phyloP scores from a whole-genome alignment of 768 basidiomycete species.

The Leccinum sublutescens region DNA sequence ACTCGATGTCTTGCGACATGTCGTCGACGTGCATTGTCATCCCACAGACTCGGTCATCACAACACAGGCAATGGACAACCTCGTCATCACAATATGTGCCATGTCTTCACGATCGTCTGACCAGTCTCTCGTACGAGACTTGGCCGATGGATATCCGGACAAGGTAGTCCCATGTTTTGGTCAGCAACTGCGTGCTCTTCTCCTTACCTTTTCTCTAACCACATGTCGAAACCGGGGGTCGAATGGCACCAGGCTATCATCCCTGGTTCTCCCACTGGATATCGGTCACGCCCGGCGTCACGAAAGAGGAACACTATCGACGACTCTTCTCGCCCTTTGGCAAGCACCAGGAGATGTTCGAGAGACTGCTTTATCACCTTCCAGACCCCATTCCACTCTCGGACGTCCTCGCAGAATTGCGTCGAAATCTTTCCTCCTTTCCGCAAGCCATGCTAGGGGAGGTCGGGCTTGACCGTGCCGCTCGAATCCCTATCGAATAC shows the following conservation, averaged over 20 bases:
- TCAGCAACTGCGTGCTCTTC: conserved; percentile 37
- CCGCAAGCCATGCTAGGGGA: conserved; percentile 87
- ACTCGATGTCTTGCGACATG: conserved; percentile 53
- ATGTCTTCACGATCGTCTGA: conserved; percentile 72
- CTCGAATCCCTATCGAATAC: conserved; percentile 66
- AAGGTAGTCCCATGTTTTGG: conserved; percentile 89
- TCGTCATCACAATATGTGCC: conserved; percentile 73
- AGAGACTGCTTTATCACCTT: conserved; percentile 57
- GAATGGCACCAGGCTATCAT: conserved; percentile 67
- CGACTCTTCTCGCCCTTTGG: conserved; percentile 54
- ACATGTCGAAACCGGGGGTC: conserved; percentile 1
- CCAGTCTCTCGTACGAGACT: conserved; percentile 65
- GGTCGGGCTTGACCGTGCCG: conserved; percentile 84
- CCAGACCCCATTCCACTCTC: conserved; percentile 69
- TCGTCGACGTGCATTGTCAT: conserved; percentile 91
- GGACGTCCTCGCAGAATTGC: conserved; percentile 59
- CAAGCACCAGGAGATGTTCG: conserved; percentile 44
- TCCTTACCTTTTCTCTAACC: conserved; percentile 11
- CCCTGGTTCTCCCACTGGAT: conserved; percentile 92
- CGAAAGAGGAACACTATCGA: conserved; percentile 76
- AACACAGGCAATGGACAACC: conserved; percentile 47
- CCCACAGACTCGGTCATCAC: conserved; percentile 73
- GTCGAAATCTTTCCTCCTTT: conserved; percentile 55
- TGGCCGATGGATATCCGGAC: conserved; percentile 59
- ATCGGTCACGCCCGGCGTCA: conserved; percentile 39